Evolutionary conservation across 2,329 filamentous ascomycete genomes (phyloP).

Genomic region (Dothistroma pini): DNA sequence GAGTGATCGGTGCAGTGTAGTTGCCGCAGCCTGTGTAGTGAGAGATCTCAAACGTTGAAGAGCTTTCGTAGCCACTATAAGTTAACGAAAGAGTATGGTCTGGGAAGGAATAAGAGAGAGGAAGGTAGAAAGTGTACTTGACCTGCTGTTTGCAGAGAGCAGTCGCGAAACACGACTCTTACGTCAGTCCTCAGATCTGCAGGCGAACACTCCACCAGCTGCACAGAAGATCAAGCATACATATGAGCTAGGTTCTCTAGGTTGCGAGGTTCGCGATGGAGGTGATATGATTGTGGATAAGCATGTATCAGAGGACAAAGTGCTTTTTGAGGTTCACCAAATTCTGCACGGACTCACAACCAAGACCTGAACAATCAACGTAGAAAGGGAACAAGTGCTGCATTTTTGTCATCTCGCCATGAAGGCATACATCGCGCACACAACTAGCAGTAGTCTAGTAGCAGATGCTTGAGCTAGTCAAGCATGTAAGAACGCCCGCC

Average conservation of each 20-base stretch:
- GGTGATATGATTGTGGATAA: background rate
- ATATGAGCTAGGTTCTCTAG: background rate
- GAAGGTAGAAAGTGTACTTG: slow-evolving; percentile 1
- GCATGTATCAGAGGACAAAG: background rate
- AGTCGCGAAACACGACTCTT: slow-evolving; percentile 1
- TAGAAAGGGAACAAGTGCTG: slow-evolving; percentile 17
- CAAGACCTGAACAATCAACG: background rate
- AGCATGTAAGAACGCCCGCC: slow-evolving; percentile 22
- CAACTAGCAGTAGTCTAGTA: slow-evolving; percentile 26
- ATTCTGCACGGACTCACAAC: background rate
- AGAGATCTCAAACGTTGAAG: background rate
- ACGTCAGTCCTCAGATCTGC: slow-evolving; percentile 17
- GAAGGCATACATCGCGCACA: slow-evolving; percentile 21
- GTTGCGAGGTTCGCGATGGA: background rate
- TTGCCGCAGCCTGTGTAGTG: background rate
- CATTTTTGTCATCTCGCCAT: slow-evolving; percentile 27
- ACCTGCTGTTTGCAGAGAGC: slow-evolving; percentile 1
- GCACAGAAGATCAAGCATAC: background rate
- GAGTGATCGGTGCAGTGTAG: background rate
- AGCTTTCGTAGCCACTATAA: slow-evolving; percentile 5
- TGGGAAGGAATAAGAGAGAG: background rate
- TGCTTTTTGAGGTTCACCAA: background rate
- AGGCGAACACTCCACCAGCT: background rate
- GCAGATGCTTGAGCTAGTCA: slow-evolving; percentile 27
- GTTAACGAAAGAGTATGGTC: background rate